Evolutionary conservation across 2,329 filamentous ascomycete genomes (phyloP).

Genomic region (Cercospora sojina): DNA sequence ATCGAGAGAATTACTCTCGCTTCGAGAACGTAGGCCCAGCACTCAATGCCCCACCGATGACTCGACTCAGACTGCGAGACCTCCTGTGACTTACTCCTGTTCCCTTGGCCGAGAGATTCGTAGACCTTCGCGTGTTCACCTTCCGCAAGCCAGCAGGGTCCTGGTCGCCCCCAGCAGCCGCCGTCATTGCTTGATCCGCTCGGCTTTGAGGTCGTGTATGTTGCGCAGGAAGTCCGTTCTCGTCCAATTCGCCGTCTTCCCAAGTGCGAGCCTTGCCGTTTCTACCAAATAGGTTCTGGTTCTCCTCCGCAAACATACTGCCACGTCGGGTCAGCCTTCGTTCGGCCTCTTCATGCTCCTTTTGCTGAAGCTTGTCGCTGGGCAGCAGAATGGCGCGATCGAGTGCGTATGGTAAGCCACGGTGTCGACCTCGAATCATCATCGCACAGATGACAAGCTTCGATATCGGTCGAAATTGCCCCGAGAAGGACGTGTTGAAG

Average conservation of each 20-base stretch:
- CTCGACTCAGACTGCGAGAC: slow-evolving; percentile 28
- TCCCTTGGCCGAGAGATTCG: slow-evolving; percentile 15
- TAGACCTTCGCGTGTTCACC: slow-evolving; percentile 19
- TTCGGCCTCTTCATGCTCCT: slow-evolving; percentile 50
- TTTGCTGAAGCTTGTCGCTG: slow-evolving; percentile 61
- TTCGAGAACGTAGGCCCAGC: slow-evolving; percentile 35
- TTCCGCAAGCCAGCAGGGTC: slow-evolving; percentile 18
- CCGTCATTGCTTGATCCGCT: slow-evolving; percentile 21
- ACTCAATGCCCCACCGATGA: slow-evolving; percentile 31
- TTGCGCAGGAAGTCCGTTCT: slow-evolving; percentile 31
- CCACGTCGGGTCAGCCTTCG: slow-evolving; percentile 37
- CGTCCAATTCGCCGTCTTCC: slow-evolving; percentile 33
- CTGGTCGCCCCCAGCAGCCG: slow-evolving; percentile 21
- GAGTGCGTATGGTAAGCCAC: slow-evolving; percentile 64
- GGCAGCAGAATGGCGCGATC: slow-evolving; percentile 70
- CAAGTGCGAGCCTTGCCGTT: slow-evolving; percentile 18
- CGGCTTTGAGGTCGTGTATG: slow-evolving; percentile 21
- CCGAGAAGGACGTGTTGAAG: slow-evolving; percentile 76
- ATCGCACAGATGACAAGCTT: slow-evolving; percentile 67
- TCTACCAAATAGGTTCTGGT: slow-evolving; percentile 12
- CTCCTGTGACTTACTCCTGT: slow-evolving; percentile 17
- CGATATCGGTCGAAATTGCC: slow-evolving; percentile 71
- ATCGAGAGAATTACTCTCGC: slow-evolving; percentile 21
- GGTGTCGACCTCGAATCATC: slow-evolving; percentile 64
- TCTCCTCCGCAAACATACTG: slow-evolving; percentile 29